These are phyloP conservation scores for Eremothecium coryli DNA, from an alignment of 1,139 yeast species.

Conservation along the genomic window DNA sequence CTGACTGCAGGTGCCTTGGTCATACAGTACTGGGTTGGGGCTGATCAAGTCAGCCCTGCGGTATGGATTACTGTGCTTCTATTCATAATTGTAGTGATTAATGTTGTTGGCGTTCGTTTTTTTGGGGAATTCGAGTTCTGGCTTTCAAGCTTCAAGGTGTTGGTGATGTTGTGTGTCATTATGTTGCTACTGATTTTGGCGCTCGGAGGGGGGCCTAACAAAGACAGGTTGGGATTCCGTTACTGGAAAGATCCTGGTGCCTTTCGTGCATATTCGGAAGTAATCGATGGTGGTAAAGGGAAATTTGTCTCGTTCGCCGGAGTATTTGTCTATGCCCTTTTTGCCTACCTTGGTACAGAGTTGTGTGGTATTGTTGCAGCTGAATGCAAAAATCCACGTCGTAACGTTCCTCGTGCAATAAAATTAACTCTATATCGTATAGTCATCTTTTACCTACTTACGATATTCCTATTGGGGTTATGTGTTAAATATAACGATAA, in stretches of 20 bases:
- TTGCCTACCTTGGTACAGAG: constrained; percentile 73
- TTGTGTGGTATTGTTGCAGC: constrained; percentile 66
- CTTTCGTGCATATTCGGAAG: constrained; percentile 39
- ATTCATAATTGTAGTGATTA: constrained; percentile 39
- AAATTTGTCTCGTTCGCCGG: constrained; percentile 58
- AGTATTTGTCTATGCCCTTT: constrained; percentile 64
- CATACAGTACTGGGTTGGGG: constrained; percentile 41
- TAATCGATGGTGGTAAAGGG: constrained; percentile 36
- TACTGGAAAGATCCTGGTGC: constrained; percentile 39
- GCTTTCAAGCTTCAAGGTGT: constrained; percentile 50
- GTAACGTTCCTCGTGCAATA: constrained; percentile 68
- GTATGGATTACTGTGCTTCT: constrained; percentile 47
- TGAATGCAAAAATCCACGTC: constrained; percentile 68
- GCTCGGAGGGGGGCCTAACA: constrained; percentile 51
- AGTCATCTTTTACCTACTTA: constrained; percentile 54
- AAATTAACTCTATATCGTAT: constrained; percentile 71
- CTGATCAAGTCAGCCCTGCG: constrained; percentile 40
- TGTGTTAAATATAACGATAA: constrained; percentile 66
- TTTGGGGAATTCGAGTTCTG: constrained; percentile 67
- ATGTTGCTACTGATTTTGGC: constrained; percentile 43
- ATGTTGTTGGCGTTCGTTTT: constrained; percentile 44
- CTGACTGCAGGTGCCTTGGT: constrained; percentile 34
- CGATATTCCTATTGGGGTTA: constrained; percentile 63
- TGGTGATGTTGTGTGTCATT: constrained; percentile 48
- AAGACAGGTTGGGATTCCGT: constrained; percentile 44